A percentile compares a stretch with the other conserved stretches of the same genome.
Evolutionary conservation across 768 basidiomycete genomes (phyloP).

Genomic region (Pisolithus microcarpus): DNA sequence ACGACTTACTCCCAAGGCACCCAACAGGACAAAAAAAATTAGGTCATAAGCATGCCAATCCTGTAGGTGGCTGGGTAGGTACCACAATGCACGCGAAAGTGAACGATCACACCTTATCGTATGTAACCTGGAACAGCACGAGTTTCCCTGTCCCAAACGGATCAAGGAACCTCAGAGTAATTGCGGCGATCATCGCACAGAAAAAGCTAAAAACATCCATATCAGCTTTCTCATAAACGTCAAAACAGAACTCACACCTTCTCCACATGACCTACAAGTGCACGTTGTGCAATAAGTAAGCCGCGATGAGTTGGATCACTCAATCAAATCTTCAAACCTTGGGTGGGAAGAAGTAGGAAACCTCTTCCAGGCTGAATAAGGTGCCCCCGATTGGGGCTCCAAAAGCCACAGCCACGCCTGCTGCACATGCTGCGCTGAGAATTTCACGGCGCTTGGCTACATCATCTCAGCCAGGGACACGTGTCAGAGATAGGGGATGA

Average conservation of each 20-base stretch:
- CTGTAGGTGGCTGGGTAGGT: conserved; percentile 30
- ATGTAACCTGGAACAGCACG: conserved; percentile 87
- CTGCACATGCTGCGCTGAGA: conserved; percentile 91
- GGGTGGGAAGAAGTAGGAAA: conserved; percentile 93
- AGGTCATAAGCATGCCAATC: conserved; percentile 94
- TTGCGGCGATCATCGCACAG: conserved; percentile 95
- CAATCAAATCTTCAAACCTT: conserved; percentile 43
- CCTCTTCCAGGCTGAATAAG: conserved; percentile 90
- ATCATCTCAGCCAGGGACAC: neutral
- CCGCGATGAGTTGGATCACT: neutral
- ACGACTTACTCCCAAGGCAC: conserved; percentile 72
- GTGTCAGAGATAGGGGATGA: neutral
- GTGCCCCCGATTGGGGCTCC: conserved; percentile 95
- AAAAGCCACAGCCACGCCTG: conserved; percentile 95
- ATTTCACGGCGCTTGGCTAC: conserved; percentile 90
- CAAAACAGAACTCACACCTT: conserved; percentile 44
- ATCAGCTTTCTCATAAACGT: neutral
- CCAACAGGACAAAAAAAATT: conserved; percentile 75
- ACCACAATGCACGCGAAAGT: neutral
- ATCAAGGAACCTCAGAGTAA: conserved; percentile 87
- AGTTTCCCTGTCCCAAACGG: conserved; percentile 95
- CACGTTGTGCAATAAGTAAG: neutral
- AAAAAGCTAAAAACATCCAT: conserved; percentile 66
- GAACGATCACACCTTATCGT: conserved; percentile 54
- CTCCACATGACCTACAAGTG: conserved; percentile 79